Conservation (phyloP, 139 green algal genomes). For the Closterium sp. region DNA sequence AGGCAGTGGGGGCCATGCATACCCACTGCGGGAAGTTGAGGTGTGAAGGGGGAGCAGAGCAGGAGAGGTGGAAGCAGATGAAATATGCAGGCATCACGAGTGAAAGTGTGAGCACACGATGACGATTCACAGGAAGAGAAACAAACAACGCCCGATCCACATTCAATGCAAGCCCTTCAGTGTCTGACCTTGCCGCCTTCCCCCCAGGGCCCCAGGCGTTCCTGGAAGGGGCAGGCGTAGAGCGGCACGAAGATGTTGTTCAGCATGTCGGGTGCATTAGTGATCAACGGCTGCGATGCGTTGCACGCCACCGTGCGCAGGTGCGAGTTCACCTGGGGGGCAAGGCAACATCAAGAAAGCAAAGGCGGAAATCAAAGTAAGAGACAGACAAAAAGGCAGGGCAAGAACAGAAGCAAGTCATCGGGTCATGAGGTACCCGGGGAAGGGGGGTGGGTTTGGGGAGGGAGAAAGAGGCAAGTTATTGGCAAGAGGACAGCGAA, state of each 20-base stretch:
- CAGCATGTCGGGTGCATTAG: neutral
- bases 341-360: neutral
- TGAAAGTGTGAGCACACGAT: neutral
- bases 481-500: no score
- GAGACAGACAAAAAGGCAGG: no score
- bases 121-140: neutral
- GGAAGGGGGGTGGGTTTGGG: neutral
- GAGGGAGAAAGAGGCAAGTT: no score
- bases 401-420: no score
- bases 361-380: neutral
- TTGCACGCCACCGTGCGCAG: neutral
- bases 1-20: neutral
- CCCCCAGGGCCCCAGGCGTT: conserved; percentile 21
- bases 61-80: neutral
- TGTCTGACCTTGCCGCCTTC: conserved; percentile 24
- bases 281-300: neutral
- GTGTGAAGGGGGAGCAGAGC: neutral
- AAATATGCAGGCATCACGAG: neutral
- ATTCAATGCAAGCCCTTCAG: neutral
- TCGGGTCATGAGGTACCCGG: neutral
- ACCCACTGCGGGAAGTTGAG: neutral
- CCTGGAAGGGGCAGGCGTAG: conserved; percentile 30
- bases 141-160: neutral
- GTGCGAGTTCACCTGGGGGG: neutral
- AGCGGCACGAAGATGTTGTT: conserved; percentile 14